These are phyloP conservation scores for Phalaenopsis hybrid DNA, from an alignment of 116 monocot genomes.

Conservation along the genomic window DNA sequence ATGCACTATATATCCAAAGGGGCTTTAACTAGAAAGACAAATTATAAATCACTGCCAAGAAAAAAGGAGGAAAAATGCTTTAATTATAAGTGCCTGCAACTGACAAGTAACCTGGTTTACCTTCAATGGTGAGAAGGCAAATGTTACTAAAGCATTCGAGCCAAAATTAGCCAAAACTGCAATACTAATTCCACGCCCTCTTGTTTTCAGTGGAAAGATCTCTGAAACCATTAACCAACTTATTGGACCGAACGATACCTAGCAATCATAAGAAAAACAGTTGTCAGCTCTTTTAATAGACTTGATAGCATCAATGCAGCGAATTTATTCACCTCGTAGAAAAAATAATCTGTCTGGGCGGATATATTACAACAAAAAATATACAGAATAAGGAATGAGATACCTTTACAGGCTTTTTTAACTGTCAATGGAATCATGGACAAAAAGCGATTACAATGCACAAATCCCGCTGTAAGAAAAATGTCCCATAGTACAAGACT, in stretches of 20 bases:
- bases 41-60: no score
- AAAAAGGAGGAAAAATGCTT: background rate
- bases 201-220: slow-evolving; percentile 85
- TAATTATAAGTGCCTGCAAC: background rate
- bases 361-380: background rate
- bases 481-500: no score
- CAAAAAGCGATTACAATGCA: no score
- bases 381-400: background rate
- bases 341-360: background rate
- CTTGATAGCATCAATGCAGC: background rate
- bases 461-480: no score
- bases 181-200: slow-evolving; percentile 90
- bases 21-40: no score
- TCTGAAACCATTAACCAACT: slow-evolving; percentile 99
- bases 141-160: slow-evolving; percentile 62
- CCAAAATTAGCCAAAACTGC: slow-evolving; percentile 89
- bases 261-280: slow-evolving; percentile 12
- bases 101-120: slow-evolving; percentile 23
- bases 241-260: slow-evolving; percentile 97
- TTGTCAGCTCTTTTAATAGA: background rate
- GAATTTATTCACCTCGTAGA: background rate
- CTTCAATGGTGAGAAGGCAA: slow-evolving; percentile 40
- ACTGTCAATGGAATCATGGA: no score
- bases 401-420: no score
- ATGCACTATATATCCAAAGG: no score